Evolutionary conservation across 768 basidiomycete species (phyloP).

Genomic region (Tylopilus balloui): DNA sequence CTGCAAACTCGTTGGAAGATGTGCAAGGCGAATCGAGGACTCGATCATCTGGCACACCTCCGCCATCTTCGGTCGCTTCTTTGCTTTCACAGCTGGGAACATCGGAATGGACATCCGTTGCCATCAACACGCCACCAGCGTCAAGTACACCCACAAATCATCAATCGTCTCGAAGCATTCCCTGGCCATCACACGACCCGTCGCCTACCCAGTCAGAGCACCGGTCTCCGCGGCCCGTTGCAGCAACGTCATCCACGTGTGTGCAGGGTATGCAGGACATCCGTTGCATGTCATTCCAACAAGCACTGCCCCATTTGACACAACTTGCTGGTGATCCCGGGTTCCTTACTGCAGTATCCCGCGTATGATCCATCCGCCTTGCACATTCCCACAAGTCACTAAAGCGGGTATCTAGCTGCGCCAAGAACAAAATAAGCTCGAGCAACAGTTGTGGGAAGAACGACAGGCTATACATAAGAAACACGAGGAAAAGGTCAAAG

Average conservation of each 20-base stretch:
- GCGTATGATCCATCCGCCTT: slow-evolving; percentile 38
- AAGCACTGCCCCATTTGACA: slow-evolving; percentile 64
- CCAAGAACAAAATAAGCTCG: slow-evolving; percentile 64
- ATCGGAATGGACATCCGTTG: slow-evolving; percentile 19
- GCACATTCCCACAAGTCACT: slow-evolving; percentile 5
- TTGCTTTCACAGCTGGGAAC: slow-evolving; percentile 58
- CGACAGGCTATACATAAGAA: slow-evolving; percentile 56
- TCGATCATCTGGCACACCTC: slow-evolving; percentile 8
- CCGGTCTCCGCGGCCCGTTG: slow-evolving; percentile 13
- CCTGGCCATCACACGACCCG: slow-evolving; percentile 16
- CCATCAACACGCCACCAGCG: slow-evolving; percentile 7
- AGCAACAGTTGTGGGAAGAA: slow-evolving; percentile 65
- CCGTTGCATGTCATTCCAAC: slow-evolving; percentile 56
- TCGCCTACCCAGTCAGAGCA: slow-evolving; percentile 4
- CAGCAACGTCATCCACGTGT: slow-evolving; percentile 2
- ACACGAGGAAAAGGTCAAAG: slow-evolving; percentile 68
- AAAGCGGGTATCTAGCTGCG: slow-evolving; percentile 47
- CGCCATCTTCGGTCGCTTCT: slow-evolving; percentile 48
- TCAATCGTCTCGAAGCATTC: slow-evolving; percentile 6
- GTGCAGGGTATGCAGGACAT: slow-evolving; percentile 40
- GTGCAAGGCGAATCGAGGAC: slow-evolving; percentile 4
- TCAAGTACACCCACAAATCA: slow-evolving; percentile 10
- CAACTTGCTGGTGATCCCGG: slow-evolving; percentile 50
- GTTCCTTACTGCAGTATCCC: slow-evolving; percentile 47
- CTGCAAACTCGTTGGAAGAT: slow-evolving; percentile 3